These are phyloP conservation scores for Daldinia eschscholtzii DNA, from an alignment of 2,329 filamentous ascomycete species.

Conservation along the genomic window DNA sequence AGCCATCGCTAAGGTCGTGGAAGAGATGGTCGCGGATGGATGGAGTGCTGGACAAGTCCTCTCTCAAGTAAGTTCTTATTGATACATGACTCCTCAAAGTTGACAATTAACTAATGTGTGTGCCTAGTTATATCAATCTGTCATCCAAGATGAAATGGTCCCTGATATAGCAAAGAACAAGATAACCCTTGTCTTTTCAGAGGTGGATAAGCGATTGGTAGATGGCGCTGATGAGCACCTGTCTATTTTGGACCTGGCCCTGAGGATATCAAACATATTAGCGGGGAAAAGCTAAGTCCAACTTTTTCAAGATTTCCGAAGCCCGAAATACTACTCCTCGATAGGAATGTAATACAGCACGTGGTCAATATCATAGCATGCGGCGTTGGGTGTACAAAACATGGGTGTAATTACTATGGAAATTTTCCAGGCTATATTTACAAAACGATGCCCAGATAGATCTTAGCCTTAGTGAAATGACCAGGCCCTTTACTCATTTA, in stretches of 20 bases:
- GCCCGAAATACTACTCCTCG: background rate
- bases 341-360: slow-evolving; percentile 4
- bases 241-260: slow-evolving; percentile 84
- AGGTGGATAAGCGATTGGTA: slow-evolving; percentile 92
- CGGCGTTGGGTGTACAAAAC: slow-evolving; percentile 41
- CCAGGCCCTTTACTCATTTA: slow-evolving; percentile 50
- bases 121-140: slow-evolving; percentile 78
- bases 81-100: background rate
- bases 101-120: slow-evolving; percentile 29
- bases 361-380: slow-evolving; percentile 28
- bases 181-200: slow-evolving; percentile 90
- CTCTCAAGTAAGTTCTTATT: slow-evolving; percentile 70
- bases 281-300: slow-evolving; percentile 56
- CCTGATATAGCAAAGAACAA: slow-evolving; percentile 89
- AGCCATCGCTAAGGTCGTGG: slow-evolving; percentile 81
- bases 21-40: slow-evolving; percentile 93
- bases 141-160: slow-evolving; percentile 87
- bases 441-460: slow-evolving; percentile 8
- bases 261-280: slow-evolving; percentile 83
- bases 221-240: slow-evolving; percentile 97
- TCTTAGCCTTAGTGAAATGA: slow-evolving; percentile 17
- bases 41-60: slow-evolving; percentile 96
- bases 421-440: slow-evolving; percentile 14
- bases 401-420: slow-evolving; percentile 18
- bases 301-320: slow-evolving; percentile 10